These are phyloP conservation scores for Saccharum officinarum DNA, from an alignment of 176 grass and related monocot genomes.

Conservation along the genomic window DNA sequence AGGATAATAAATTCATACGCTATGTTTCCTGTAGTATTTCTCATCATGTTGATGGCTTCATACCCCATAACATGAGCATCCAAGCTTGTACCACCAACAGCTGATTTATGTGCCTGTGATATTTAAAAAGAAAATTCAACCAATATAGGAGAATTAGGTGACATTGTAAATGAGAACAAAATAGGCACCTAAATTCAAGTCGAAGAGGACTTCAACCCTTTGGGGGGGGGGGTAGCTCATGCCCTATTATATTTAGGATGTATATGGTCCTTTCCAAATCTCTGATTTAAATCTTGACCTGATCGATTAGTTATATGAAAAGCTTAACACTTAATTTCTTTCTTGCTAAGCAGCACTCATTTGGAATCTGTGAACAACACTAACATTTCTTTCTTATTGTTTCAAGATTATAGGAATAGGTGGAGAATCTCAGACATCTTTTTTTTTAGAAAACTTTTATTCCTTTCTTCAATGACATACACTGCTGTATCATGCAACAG, in stretches of 20 bases:
- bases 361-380: not conserved
- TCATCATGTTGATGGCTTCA: not conserved
- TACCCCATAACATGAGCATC: slow-evolving; percentile 19
- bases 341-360: not conserved
- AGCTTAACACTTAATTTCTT: not conserved
- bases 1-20: not conserved
- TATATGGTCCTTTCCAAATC: not conserved
- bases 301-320: slow-evolving; percentile 4
- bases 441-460: not conserved
- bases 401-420: not conserved
- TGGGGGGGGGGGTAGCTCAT: not conserved
- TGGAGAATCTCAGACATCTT: not conserved
- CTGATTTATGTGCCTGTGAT: not conserved
- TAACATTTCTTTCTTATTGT: slow-evolving; percentile 1
- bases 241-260: not conserved
- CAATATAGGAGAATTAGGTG: not conserved
- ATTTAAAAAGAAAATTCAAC: not conserved
- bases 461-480: not conserved
- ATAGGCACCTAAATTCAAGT: not conserved
- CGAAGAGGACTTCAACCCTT: not conserved
- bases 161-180: not conserved
- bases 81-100: not conserved
- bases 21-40: not conserved
- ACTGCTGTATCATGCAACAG: not conserved
- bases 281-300: not conserved